Base-by-base conservation (phyloP, 1,284 basidiomycete genomes). In the Pyrrhoderma noxium region DNA sequence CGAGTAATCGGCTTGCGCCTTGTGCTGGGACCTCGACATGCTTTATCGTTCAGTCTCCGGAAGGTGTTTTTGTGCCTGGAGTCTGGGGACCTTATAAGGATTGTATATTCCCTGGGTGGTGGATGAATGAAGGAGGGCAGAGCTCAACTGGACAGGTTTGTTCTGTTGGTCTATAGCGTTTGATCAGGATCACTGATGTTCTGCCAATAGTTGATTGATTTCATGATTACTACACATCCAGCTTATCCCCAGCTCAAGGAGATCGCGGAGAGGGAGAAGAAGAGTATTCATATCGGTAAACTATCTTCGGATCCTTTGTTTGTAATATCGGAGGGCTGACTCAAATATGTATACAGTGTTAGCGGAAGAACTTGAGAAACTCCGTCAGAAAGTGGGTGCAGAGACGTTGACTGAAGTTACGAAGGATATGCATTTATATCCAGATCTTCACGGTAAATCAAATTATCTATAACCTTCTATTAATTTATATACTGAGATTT, bases 111-210 rank as follows among this genome's bases (percentile, higher is more conserved):
- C 86, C 86, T 23, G 92, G 84, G 11, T 93, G 88, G 84, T 94
- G 95, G 96, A 97, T 98, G 93, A 99, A 96, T 63, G 95, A 99
- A 70, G 95, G 95, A 38, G 95, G 95, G 0, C 95, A 99, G 68
- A 96, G 93, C 16, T 95, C 93, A 0, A 99, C 95, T 0, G 96
- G 95, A n/a, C 94, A 96, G 70, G 84, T 83, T 53, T 49, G 64
- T 52, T 11, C 18, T 11, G 35, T 35, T 34, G 3, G 19, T 63
- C 21, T 54, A 51, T 18, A 16, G 38, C 14, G 16, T 40, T 9
- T 46, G 31, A 34, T 52, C 11, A 37, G 21, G 39, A 22, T 54
- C 22, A 36, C 45, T 54, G 37, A 27, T 40, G n/a, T 7, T 9
- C 25, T 27, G 35, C 47, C 16, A 19, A 19, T 37, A 90, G 84